Conservation (phyloP, 2,329 filamentous ascomycete genomes). For the Clarireedia monteithiana region DNA sequence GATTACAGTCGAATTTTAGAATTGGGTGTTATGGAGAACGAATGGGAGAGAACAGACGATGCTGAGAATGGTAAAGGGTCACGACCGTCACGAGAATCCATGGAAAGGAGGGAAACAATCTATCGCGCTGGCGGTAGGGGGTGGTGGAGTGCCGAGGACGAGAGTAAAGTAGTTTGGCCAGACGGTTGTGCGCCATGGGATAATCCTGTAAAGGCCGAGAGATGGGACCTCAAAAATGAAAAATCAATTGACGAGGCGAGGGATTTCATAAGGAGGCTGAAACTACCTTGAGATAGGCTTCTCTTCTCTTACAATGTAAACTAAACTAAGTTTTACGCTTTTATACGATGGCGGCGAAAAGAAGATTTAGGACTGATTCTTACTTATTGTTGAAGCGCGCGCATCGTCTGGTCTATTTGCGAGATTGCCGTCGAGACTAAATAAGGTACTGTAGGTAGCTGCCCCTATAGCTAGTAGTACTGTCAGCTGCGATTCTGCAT, state of each 20-base stretch:
- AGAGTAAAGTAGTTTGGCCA: not conserved
- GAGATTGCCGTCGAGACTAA: no score
- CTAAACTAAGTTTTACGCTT: no score
- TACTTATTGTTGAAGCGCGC: no score
- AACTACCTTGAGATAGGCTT: not conserved
- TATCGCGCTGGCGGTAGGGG: not conserved
- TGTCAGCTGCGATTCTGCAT: no score
- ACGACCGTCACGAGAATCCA: not conserved
- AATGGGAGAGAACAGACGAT: not conserved
- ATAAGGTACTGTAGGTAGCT: no score
- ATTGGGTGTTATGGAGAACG: not conserved
- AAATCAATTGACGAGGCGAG: not conserved
- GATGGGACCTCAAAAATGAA: not conserved
- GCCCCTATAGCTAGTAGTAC: no score
- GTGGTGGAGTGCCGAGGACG: slow-evolving; percentile 3
- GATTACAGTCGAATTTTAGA: not conserved
- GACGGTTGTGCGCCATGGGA: not conserved
- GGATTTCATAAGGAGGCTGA: not conserved
- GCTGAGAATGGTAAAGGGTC: not conserved
- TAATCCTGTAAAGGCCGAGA: not conserved
- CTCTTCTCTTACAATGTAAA: no score
- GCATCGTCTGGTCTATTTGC: no score
- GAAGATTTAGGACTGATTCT: no score
- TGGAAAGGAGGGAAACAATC: not conserved
- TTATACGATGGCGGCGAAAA: no score